phyloP scores from a whole-genome alignment of 2,329 filamentous ascomycete species.

The Tolypocladium album region DNA sequence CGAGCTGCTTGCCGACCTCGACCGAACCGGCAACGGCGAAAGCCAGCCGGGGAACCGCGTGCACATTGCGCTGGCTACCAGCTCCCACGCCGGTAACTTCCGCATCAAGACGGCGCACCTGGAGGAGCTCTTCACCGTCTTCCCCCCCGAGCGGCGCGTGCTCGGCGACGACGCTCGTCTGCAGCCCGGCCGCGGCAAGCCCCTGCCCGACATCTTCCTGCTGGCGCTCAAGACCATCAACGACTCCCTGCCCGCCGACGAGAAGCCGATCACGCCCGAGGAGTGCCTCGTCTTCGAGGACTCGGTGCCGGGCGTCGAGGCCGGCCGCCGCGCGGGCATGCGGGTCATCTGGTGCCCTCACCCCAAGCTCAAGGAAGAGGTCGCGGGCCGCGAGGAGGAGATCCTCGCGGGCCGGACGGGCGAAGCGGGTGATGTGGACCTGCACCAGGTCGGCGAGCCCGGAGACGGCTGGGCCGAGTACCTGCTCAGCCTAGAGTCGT shows the following conservation, averaged over 20 bases:
- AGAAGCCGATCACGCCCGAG: slow-evolving; percentile 58
- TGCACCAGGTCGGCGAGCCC: slow-evolving; percentile 44
- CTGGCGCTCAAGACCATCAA: slow-evolving; percentile 82
- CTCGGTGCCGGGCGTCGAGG: slow-evolving; percentile 84
- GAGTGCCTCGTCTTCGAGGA: slow-evolving; percentile 98
- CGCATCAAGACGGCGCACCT: slow-evolving; percentile 62
- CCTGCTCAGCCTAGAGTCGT: slow-evolving; percentile 36
- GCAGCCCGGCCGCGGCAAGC: slow-evolving; percentile 73
- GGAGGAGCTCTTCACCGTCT: slow-evolving; percentile 49
- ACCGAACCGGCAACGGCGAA: slow-evolving; percentile 25
- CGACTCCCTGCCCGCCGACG: slow-evolving; percentile 51
- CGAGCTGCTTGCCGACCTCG: slow-evolving; percentile 53
- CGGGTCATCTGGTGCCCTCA: slow-evolving; percentile 89
- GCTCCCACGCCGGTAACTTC: slow-evolving; percentile 62
- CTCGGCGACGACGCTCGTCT: slow-evolving; percentile 81
- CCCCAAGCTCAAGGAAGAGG: slow-evolving; percentile 64
- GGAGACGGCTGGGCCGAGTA: slow-evolving; percentile 53
- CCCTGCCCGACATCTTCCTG: slow-evolving; percentile 87
- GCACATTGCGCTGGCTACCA: slow-evolving; percentile 80
- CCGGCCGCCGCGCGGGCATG: slow-evolving; percentile 86
- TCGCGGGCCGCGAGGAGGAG: slow-evolving; percentile 62
- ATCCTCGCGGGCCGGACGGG: slow-evolving; percentile 77
- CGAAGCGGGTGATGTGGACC: slow-evolving; percentile 46
- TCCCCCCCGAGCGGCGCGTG: slow-evolving; percentile 61
- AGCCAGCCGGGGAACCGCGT: slow-evolving; percentile 30